Evolutionary conservation across 352 stramenopile genomes (phyloP), one percentile per base, ranked within the genome.

Genomic region (Phytophthora lateralis): DNA sequence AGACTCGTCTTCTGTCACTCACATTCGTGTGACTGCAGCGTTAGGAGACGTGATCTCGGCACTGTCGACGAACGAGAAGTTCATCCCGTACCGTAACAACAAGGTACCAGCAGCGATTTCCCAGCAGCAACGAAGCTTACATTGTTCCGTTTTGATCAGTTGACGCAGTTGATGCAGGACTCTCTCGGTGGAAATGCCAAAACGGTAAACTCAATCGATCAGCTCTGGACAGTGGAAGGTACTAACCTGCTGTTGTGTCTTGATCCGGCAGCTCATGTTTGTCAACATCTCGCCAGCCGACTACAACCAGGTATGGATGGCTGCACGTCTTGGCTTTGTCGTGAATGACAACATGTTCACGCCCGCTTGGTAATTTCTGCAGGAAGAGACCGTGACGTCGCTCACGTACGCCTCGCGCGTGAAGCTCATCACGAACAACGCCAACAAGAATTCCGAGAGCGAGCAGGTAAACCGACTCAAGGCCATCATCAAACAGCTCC

Each of bases 51-150:
- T 98, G 17, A 97, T 98, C 67, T 83, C 86, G 15, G 93, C 93
- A 21, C 69, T 98, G 21, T 97, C 88, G 42, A 91, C 70, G 4
- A 89, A 89, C 44, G 88, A 97, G 44, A 98, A 97, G 70, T 97
- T 97, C 72, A 97, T 98, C 43, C 93, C 93, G 42, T 97, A 97
- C 67, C 84, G 90, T 43, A 97, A 97, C 76, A 97, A 97, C 77
- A 97, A 97, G 79, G 75, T 93, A 56, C 4, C 20, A 11, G 30
- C 15, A 21, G 26, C 26, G 10, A 44, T 14, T 44, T 30, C 26
- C 26, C n/a, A n/a, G 38, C n/a, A 26, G 6, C 17, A 15, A 4
- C n/a, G 8, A 4, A 26, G 3, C 17, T 44, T 14, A 44, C 38
- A 37, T 24, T 14, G 9, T 18, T 44, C 38, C 2, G 15, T 35